A percentile compares a stretch with the other conserved stretches of the same genome.
Evolutionary conservation across 176 grass and related monocot genomes (phyloP).

Genomic region (Triticum timopheevii): DNA sequence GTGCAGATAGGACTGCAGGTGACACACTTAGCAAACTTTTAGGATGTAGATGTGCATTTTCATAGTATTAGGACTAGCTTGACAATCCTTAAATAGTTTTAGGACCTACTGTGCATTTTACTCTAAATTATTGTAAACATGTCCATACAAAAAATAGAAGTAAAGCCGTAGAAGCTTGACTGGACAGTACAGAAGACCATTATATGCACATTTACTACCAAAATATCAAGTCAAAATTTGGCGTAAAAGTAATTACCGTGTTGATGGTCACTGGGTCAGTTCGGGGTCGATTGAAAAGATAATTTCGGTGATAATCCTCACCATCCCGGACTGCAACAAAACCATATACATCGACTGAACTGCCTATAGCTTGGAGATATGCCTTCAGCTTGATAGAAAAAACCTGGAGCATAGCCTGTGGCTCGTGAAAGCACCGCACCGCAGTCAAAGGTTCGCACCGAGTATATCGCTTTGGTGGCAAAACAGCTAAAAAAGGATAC

Average conservation of each 20-base stretch:
- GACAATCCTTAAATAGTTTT: too few relatives aligned
- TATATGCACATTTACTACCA: neutral
- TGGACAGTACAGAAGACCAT: neutral
- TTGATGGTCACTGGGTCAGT: neutral
- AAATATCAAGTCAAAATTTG: constrained; percentile 2
- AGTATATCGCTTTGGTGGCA: neutral
- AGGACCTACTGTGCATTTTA: too few relatives aligned
- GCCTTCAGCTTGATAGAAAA: constrained; percentile 11
- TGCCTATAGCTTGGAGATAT: neutral
- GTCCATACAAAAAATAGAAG: neutral
- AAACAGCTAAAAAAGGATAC: neutral
- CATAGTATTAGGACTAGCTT: too few relatives aligned
- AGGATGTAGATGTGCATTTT: too few relatives aligned
- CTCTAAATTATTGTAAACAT: neutral
- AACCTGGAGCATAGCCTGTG: neutral
- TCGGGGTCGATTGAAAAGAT: neutral
- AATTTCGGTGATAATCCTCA: constrained; percentile 15
- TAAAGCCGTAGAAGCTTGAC: neutral
- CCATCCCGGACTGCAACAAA: constrained; percentile 14
- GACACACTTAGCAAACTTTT: too few relatives aligned
- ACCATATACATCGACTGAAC: constrained; percentile 1
- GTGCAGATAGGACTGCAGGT: too few relatives aligned
- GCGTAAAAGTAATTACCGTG: neutral
- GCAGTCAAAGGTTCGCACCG: neutral
- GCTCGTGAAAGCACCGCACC: neutral